Base-by-base conservation (phyloP, 1,139 yeast genomes). In the Pichia sp. region DNA sequence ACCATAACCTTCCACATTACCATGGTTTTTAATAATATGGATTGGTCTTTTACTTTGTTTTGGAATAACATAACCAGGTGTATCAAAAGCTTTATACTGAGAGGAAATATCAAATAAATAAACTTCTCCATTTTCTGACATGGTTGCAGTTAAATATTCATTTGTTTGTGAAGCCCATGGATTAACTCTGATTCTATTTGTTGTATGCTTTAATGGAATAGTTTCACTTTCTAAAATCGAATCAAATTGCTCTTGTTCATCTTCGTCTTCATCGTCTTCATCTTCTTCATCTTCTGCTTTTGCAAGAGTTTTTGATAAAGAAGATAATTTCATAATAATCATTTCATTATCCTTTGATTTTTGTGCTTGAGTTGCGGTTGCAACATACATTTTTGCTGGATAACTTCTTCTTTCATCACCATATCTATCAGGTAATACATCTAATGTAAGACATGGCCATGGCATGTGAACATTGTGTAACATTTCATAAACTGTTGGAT, bases 1-100 rank as follows among this genome's bases (percentile, higher is more conserved):
- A 25, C 96, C 99, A 65, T 90, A 93, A 31, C 99, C 99, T 73
- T 93, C 99, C 22, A 88, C 96, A 62, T 85, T 84, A n/a, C 97
- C 96, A 67, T 93, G 99, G 58, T 74, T 78, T 63, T 81, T 79
- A 56, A 95, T 75, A n/a, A 96, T 89, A 70, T 91, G 93, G 19
- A 82, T 66, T 19, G 99, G 96, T 66, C 84, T 80, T 67, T 87
- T 89, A 58, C 84, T 78, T 31, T 76, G 70, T 68, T 90, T 90
- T 48, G 95, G 89, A 58, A 91, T 80, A 64, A 80, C 76, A 61
- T 77, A 85, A 7, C 97, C 97, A 14, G 98, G 96, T 7, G 85
- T 79, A 64, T 88, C 95, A 61, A 93, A 87, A 9, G 96, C 89
- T 63, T 83, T 84, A 64, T 77, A 73, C 66, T 90, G 97, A 11